These are phyloP conservation scores for Cystobasidium tubakii DNA, from an alignment of 768 basidiomycete genomes.

Conservation along the genomic window DNA sequence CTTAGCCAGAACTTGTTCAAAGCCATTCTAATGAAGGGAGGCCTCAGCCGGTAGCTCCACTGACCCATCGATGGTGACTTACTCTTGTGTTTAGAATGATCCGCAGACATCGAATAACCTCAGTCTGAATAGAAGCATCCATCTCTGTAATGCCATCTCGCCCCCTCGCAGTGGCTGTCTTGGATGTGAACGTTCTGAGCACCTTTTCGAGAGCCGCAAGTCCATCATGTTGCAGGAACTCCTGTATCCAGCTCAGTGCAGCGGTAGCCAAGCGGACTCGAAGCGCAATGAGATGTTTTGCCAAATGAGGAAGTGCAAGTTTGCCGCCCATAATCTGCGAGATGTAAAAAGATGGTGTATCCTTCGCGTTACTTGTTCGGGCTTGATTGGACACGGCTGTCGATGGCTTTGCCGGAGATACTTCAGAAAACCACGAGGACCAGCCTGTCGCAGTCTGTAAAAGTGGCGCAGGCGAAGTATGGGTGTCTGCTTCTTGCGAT, in stretches of 20 bases:
- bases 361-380: slow-evolving; percentile 36
- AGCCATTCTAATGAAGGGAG: slow-evolving; percentile 58
- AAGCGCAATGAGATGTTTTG: slow-evolving; percentile 72
- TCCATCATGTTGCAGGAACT: slow-evolving; percentile 66
- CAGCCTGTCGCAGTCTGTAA: slow-evolving; percentile 55
- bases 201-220: slow-evolving; percentile 60
- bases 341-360: slow-evolving; percentile 59
- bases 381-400: slow-evolving; percentile 48
- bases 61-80: slow-evolving; percentile 43
- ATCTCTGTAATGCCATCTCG: slow-evolving; percentile 56
- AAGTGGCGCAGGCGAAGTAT: slow-evolving; percentile 53
- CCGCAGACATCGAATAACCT: slow-evolving; percentile 71
- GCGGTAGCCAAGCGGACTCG: slow-evolving; percentile 82
- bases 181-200: slow-evolving; percentile 61
- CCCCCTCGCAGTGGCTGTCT: slow-evolving; percentile 63
- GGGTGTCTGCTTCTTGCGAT: neutral
- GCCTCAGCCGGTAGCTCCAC: too few species aligned
- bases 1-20: slow-evolving; percentile 61
- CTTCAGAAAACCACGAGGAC: slow-evolving; percentile 71
- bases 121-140: slow-evolving; percentile 64
- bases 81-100: slow-evolving; percentile 81
- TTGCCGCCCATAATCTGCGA: slow-evolving; percentile 55
- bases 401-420: slow-evolving; percentile 53
- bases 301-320: slow-evolving; percentile 58
- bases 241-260: slow-evolving; percentile 67